These are phyloP conservation scores for Hypomontagnella submonticulosa DNA, from an alignment of 495 filamentous ascomycete species.

Conservation along the genomic window DNA sequence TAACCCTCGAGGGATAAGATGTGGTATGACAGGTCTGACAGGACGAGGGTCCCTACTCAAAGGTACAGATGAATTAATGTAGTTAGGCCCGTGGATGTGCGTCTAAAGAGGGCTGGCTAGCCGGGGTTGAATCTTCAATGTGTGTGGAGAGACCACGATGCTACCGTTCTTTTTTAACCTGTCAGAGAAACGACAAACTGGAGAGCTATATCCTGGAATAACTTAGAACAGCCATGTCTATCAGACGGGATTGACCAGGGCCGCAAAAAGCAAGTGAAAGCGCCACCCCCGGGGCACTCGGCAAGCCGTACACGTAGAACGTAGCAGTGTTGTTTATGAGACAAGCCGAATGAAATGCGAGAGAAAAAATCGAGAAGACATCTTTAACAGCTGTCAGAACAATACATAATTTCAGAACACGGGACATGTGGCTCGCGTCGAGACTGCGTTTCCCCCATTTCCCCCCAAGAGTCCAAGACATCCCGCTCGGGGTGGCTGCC, in stretches of 20 bases:
- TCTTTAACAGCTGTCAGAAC: conserved; percentile 5
- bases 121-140: conserved; percentile 45
- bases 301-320: conserved; percentile 39
- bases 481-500: conserved; percentile 28
- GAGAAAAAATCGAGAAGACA: conserved; percentile 22
- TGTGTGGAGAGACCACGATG: conserved; percentile 46
- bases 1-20: conserved; percentile 50
- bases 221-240: conserved; percentile 39
- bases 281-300: conserved; percentile 41
- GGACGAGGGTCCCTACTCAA: conserved; percentile 45
- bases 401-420: conserved; percentile 38
- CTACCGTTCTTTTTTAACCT: conserved; percentile 46
- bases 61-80: conserved; percentile 47
- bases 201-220: conserved; percentile 43
- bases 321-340: conserved; percentile 37
- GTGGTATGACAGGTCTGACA: conserved; percentile 52
- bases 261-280: conserved; percentile 44
- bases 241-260: conserved; percentile 44
- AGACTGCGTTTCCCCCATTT: conserved; percentile 21
- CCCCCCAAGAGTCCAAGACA: no score
- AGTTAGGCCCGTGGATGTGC: conserved; percentile 43
- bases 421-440: conserved; percentile 33
- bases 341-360: conserved; percentile 45
- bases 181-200: conserved; percentile 48
- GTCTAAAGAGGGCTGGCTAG: conserved; percentile 45